Base-by-base conservation (phyloP, 1,139 yeast species). In the Wickerhamomyces sp. region DNA sequence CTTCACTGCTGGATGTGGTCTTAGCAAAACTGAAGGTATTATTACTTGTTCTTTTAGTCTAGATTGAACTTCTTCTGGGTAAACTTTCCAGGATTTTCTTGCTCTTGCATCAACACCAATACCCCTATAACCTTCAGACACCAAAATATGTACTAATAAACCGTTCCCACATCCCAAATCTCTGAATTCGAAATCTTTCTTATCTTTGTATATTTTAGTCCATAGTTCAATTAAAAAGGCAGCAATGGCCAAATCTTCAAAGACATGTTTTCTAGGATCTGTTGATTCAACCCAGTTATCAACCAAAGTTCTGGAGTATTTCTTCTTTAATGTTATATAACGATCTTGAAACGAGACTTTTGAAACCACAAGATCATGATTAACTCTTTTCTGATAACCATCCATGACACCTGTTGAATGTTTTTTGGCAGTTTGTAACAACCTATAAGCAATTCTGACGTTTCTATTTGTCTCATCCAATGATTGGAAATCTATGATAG, bases 111-210 rank as follows among this genome's bases (percentile, higher is more conserved):
- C 99, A 27, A 91, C 80, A 9, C 98, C 99, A 45, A 75, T 66
- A 2, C 98, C 98, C 35, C 61, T 69, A 56, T 78, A 87, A 0
- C 98, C 98, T 66, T 91, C 98, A 70, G 72, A 70, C 11, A 76
- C 69, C 40, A 93, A 69, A 27, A 93, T 78, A 57, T 87, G 79
- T 8, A 89, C 95, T 42, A 93, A 68, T 18, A 89, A 71, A 2
- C 98, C 99, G 64, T 93, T 93, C 9, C 99, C 99, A 68, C 99
- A 93, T 0, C 99, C 99, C 46, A 91, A 65, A 63, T 93, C 99
- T 50, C 94, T 75, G 60, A 91, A 91, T 54, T 84, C 81, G 61
- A 88, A 80, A 14, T 68, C 68, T 33, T 71, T 69, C 36, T 65
- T 65, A 34, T 67, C 61, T 26, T 43, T n/a, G 54, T 83, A 86